Evolutionary conservation across 805 yeast species (phyloP).

Genomic region (Candida sphagnicola): DNA sequence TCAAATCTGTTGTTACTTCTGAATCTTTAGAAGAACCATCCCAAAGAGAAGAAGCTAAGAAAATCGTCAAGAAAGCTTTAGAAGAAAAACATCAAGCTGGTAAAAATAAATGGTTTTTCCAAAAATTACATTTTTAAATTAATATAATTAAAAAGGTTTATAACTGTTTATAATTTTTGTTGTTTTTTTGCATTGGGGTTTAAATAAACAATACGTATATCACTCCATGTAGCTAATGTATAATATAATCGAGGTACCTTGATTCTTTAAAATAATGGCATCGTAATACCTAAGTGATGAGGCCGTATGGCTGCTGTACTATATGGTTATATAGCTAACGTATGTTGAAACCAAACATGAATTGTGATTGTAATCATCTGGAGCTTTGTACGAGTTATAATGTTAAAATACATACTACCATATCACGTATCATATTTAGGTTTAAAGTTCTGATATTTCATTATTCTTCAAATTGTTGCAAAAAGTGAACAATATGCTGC

Average conservation of each 20-base stretch:
- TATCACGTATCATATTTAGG: too few species aligned
- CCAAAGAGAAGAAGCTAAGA: conserved; percentile 98
- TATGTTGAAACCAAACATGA: too few species aligned
- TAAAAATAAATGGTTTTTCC: conserved; percentile 99
- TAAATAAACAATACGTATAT: conserved; percentile 1
- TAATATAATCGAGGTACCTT: not conserved
- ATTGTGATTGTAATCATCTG: too few species aligned
- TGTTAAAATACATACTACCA: too few species aligned
- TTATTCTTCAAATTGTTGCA: too few species aligned
- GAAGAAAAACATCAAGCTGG: conserved; percentile 99
- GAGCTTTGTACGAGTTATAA: too few species aligned
- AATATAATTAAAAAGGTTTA: conserved; percentile 13
- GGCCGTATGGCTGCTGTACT: too few species aligned
- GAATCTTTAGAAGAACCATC: conserved; percentile 97
- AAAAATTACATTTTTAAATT: conserved; percentile 83
- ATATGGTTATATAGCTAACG: too few species aligned
- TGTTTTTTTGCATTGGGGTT: conserved; percentile 7
- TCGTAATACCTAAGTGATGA: too few species aligned
- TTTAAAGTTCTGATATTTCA: too few species aligned
- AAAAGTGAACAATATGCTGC: too few species aligned
- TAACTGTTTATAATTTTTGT: conserved; percentile 19
- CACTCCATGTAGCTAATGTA: not conserved
- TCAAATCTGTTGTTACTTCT: conserved; percentile 86
- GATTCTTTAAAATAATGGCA: too few species aligned
- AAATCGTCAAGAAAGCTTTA: conserved; percentile 97